Conservation (phyloP, 1,284 basidiomycete species). For the Papiliotrema fonsecae region DNA sequence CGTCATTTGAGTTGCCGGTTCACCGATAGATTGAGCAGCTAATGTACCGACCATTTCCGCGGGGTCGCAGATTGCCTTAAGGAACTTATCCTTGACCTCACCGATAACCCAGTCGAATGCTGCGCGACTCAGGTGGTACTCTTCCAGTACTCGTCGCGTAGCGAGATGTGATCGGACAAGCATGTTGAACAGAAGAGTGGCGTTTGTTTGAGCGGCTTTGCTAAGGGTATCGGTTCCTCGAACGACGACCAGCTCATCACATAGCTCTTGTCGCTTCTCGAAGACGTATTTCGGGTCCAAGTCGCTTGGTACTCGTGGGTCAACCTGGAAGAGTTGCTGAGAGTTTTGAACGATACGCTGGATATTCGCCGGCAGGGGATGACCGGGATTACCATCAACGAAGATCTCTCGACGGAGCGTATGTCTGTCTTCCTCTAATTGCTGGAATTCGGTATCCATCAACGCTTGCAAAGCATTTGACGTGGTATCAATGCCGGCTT, state of each 20-base stretch:
- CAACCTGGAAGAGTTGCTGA: slow-evolving; percentile 95
- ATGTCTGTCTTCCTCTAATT: slow-evolving; percentile 70
- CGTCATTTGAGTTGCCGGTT: slow-evolving; percentile 99
- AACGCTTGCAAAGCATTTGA: slow-evolving; percentile 83
- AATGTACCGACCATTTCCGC: slow-evolving; percentile 99
- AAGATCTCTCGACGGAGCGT: slow-evolving; percentile 79
- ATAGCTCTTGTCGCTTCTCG: slow-evolving; percentile 66
- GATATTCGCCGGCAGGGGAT: slow-evolving; percentile 85
- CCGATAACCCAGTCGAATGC: slow-evolving; percentile 98
- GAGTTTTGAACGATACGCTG: slow-evolving; percentile 93
- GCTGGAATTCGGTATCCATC: slow-evolving; percentile 81
- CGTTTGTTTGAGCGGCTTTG: slow-evolving; percentile 75
- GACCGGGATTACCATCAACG: slow-evolving; percentile 66
- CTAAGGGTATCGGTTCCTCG: slow-evolving; percentile 77
- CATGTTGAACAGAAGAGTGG: slow-evolving; percentile 88
- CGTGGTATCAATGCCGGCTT: slow-evolving; percentile 89
- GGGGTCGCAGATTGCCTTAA: slow-evolving; percentile 82
- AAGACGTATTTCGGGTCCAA: slow-evolving; percentile 84
- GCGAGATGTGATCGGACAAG: slow-evolving; percentile 85
- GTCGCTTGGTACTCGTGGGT: slow-evolving; percentile 86
- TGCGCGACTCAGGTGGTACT: slow-evolving; percentile 77
- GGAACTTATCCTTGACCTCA: slow-evolving; percentile 93
- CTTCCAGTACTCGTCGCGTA: slow-evolving; percentile 74
- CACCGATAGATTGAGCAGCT: slow-evolving; percentile 97
- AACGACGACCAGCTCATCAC: slow-evolving; percentile 71